Conservation (phyloP, 1,139 yeast species). For the Hanseniaspora sp. region DNA sequence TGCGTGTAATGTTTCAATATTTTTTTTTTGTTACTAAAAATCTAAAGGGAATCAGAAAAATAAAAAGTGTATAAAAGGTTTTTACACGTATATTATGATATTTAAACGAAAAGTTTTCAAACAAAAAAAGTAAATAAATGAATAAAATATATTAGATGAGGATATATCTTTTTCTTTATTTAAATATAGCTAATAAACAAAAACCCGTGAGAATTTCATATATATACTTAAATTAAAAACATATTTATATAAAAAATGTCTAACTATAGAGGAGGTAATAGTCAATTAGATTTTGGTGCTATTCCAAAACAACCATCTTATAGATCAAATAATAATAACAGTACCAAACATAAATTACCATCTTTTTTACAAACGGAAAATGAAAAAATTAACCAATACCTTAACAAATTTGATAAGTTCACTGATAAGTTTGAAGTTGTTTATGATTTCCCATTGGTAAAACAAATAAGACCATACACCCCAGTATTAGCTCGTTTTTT, state of each 20-base stretch:
- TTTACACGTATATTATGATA: too few relatives aligned
- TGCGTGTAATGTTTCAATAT: neutral
- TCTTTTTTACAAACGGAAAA: constrained; percentile 11
- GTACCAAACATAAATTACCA: neutral
- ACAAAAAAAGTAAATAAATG: too few relatives aligned
- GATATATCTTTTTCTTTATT: too few relatives aligned
- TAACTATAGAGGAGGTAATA: constrained; percentile 14
- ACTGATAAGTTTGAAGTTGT: constrained; percentile 30
- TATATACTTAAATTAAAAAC: neutral
- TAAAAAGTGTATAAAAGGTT: too few relatives aligned
- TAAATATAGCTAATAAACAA: too few relatives aligned
- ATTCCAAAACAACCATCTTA: constrained; percentile 7
- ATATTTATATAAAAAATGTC: constrained; percentile 7
- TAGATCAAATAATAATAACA: neutral
- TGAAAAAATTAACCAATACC: constrained; percentile 6
- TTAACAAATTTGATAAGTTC: constrained; percentile 23
- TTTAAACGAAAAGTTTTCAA: too few relatives aligned
- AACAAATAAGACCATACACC: constrained; percentile 50
- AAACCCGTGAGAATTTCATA: neutral
- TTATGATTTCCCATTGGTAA: constrained; percentile 33
- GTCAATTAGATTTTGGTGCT: constrained; percentile 10
- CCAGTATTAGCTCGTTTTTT: constrained; percentile 83
- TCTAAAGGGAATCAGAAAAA: neutral
- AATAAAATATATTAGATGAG: too few relatives aligned
- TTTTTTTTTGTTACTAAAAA: neutral